Evolutionary conservation across 2,329 filamentous ascomycete species (phyloP).

Genomic region (Apiospora arundinis): DNA sequence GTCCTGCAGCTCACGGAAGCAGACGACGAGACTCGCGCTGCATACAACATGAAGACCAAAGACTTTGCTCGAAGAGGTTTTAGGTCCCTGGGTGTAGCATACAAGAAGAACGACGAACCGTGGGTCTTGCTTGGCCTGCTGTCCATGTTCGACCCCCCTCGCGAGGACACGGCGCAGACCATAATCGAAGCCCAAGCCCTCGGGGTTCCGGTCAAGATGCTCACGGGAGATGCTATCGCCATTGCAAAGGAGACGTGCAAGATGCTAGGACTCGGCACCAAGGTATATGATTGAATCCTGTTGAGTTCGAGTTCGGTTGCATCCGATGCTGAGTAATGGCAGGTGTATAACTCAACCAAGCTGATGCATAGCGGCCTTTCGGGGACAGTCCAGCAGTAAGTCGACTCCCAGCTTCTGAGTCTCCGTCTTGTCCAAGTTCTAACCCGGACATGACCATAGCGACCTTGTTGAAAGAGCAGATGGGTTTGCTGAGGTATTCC

Average conservation of each 20-base stretch:
- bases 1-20: slow-evolving; percentile 74
- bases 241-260: slow-evolving; percentile 85
- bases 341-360: slow-evolving; percentile 79
- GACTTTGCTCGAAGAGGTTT: slow-evolving; percentile 82
- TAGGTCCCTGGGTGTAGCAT: slow-evolving; percentile 79
- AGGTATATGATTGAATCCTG: not conserved
- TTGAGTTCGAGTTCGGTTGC: not conserved
- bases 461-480: slow-evolving; percentile 78
- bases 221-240: slow-evolving; percentile 80
- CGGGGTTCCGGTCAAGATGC: slow-evolving; percentile 81
- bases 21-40: slow-evolving; percentile 66
- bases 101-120: slow-evolving; percentile 76
- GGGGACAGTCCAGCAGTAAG: not conserved
- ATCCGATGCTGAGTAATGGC: not conserved
- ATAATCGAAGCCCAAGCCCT: slow-evolving; percentile 79
- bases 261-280: slow-evolving; percentile 79
- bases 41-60: slow-evolving; percentile 75
- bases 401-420: not conserved
- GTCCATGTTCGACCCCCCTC: slow-evolving; percentile 81
- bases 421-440: not conserved
- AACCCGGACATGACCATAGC: slow-evolving; percentile 55
- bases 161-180: slow-evolving; percentile 80
- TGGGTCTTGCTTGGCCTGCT: slow-evolving; percentile 79
- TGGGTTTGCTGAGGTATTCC: slow-evolving; percentile 77
- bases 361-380: slow-evolving; percentile 60